Evolutionary conservation across 2,329 filamentous ascomycete genomes (phyloP), one percentile per base, ranked within the genome.

Genomic region (Plectosphaerella plurivora): DNA sequence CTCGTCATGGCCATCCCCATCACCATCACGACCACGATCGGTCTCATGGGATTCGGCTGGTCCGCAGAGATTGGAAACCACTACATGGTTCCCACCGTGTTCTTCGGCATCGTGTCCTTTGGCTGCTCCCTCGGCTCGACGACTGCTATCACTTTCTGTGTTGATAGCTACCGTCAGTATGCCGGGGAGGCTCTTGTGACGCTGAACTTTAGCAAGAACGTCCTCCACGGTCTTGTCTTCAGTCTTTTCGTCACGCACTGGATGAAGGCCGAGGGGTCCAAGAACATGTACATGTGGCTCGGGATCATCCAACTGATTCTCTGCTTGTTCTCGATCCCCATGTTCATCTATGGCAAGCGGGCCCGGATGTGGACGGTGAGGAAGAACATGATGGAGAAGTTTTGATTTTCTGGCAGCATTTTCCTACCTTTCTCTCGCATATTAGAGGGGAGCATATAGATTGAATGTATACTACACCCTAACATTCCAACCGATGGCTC

Each of bases 21-120:
- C 33, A 76, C 87, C 1, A 62, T 97, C 50, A 84, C 84, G 4
- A 97, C 92, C 0, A 83, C 86, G 1, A 83, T 93, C 33, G 94
- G 94, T 0, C 79, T 97, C 14, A 96, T 97, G 85, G 93, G 91
- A 2, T 97, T 94, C 63, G 93, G 93, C 15, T 97, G 93, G 94
- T 91, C 88, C 9, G 90, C 88, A 0, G 69, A 90, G 57, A 78
- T 86, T 53, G 76, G 77, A 22, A 84, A 97, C 62, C 76, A 79
- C 20, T 97, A 89, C 89, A 95, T 96, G 50, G 89, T 96, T 0
- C 94, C 94, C 0, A 97, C 93, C 0, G 67, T 96, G 4, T 97
- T 97, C 72, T 97, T 97, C 59, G 93, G 93, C 7, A 68, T 97
- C 47, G 85, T 96, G 33, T 94, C 89, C 1, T 97, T 97, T 64